phyloP scores from a whole-genome alignment of 1,139 yeast genomes.

The Geotrichum candidum region DNA sequence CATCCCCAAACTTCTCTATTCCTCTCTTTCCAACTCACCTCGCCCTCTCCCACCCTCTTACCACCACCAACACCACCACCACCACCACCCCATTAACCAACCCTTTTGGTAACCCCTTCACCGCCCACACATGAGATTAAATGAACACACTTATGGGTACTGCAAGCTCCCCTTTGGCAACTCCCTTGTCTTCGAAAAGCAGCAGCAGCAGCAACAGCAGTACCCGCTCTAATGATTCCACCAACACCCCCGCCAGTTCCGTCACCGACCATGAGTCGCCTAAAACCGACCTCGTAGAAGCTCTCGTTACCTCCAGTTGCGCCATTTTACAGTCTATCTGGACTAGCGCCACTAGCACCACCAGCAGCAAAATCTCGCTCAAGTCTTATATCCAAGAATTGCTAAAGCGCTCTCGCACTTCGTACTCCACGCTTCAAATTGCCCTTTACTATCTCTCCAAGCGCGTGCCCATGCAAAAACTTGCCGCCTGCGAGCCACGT shows the following conservation, averaged over 20 bases:
- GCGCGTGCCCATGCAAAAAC: background rate
- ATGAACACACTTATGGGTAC: background rate
- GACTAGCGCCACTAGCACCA: conserved; percentile 24
- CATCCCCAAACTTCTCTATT: background rate
- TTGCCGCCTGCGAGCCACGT: conserved; percentile 31
- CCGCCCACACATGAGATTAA: background rate
- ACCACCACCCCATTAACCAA: background rate
- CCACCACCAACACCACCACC: no score
- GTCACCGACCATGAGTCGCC: background rate
- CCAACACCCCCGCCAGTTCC: background rate
- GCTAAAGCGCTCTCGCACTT: conserved; percentile 60
- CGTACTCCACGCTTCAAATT: conserved; percentile 59
- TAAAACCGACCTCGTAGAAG: conserved; percentile 24
- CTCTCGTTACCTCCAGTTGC: conserved; percentile 36
- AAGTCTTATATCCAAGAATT: conserved; percentile 54
- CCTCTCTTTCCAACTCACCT: background rate
- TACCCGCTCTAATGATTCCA: background rate
- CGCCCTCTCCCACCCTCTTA: background rate
- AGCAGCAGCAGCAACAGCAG: background rate
- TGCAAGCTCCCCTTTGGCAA: background rate
- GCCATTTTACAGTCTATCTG: conserved; percentile 35
- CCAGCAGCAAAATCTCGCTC: conserved; percentile 30
- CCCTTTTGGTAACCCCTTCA: background rate
- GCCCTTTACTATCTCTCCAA: conserved; percentile 58
- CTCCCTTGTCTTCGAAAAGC: background rate